Percentiles rank a stretch among this genome's conserved stretches.
phyloP scores from a whole-genome alignment of 768 basidiomycete genomes.

The Glaciozyma antarctica region DNA sequence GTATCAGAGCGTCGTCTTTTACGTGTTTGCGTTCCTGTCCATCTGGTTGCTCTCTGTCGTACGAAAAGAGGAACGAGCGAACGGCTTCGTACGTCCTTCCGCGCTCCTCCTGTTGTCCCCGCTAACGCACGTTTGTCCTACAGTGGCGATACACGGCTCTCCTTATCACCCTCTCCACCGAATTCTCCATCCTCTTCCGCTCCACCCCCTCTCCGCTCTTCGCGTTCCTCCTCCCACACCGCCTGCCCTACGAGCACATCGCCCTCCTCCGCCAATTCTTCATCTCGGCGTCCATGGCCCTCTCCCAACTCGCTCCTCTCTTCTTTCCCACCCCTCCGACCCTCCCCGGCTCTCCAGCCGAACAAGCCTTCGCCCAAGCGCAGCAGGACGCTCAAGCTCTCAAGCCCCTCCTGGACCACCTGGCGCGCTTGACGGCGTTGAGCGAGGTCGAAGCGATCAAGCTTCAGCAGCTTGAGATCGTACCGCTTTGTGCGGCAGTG shows the following conservation, averaged over 20 bases:
- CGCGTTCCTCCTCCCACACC: constrained; percentile 49
- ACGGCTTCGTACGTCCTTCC: constrained; percentile 49
- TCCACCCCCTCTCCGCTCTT: constrained; percentile 18
- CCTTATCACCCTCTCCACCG: constrained; percentile 17
- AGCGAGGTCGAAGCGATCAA: too few species aligned
- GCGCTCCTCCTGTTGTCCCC: constrained; percentile 11
- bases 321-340: constrained; percentile 45
- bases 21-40: constrained; percentile 52
- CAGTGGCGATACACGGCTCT: constrained; percentile 78
- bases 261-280: constrained; percentile 67
- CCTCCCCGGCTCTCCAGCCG: too few species aligned
- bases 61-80: constrained; percentile 53
- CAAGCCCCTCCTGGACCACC: too few species aligned
- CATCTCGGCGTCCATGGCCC: constrained; percentile 61
- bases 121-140: constrained; percentile 2
- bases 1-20: constrained; percentile 54
- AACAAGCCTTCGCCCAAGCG: too few species aligned
- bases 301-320: constrained; percentile 60
- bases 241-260: constrained; percentile 67
- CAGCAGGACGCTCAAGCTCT: too few species aligned
- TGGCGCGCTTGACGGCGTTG: too few species aligned
- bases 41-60: constrained; percentile 59
- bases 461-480: too few species aligned
- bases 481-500: too few species aligned
- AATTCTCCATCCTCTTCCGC: constrained; percentile 24